Conservation (phyloP, 495 filamentous ascomycete genomes). For the Podospora fimiseda region DNA sequence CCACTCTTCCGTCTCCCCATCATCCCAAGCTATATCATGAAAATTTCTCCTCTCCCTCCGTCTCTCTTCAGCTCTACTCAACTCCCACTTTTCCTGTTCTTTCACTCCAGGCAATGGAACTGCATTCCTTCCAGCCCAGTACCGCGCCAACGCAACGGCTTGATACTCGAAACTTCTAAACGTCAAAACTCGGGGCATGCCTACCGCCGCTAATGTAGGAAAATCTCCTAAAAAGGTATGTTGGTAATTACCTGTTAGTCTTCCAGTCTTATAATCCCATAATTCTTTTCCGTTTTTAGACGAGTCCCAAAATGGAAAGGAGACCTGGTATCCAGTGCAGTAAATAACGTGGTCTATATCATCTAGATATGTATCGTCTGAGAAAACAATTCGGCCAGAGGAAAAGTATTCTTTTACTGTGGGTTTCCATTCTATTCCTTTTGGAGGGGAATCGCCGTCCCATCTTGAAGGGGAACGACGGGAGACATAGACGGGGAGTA, state of each 20-base stretch:
- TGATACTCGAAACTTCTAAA: constrained; percentile 49
- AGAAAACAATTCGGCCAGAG: constrained; percentile 37
- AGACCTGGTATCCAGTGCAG: constrained; percentile 43
- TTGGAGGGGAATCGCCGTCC: constrained; percentile 36
- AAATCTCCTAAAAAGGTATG: constrained; percentile 42
- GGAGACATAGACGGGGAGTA: constrained; percentile 40
- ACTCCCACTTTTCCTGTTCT: constrained; percentile 39
- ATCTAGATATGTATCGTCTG: constrained; percentile 32
- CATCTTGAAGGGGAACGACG: constrained; percentile 37
- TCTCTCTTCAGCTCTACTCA: constrained; percentile 18
- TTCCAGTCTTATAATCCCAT: constrained; percentile 34
- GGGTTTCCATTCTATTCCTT: constrained; percentile 42
- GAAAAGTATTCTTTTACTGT: constrained; percentile 31
- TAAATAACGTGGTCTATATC: constrained; percentile 44
- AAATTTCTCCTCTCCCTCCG: constrained; percentile 31
- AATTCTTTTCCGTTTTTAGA: constrained; percentile 31
- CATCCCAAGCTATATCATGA: constrained; percentile 44
- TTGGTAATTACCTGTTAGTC: constrained; percentile 30
- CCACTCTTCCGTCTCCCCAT: constrained; percentile 39
- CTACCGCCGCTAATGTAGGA: constrained; percentile 37
- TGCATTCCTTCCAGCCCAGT: constrained; percentile 34
- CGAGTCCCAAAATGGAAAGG: constrained; percentile 46
- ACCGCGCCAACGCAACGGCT: constrained; percentile 40
- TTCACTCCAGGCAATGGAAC: constrained; percentile 23
- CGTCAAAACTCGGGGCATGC: constrained; percentile 39